phyloP scores from a whole-genome alignment of 768 basidiomycete species.

The Rhodotorula sphaerocarpa region DNA sequence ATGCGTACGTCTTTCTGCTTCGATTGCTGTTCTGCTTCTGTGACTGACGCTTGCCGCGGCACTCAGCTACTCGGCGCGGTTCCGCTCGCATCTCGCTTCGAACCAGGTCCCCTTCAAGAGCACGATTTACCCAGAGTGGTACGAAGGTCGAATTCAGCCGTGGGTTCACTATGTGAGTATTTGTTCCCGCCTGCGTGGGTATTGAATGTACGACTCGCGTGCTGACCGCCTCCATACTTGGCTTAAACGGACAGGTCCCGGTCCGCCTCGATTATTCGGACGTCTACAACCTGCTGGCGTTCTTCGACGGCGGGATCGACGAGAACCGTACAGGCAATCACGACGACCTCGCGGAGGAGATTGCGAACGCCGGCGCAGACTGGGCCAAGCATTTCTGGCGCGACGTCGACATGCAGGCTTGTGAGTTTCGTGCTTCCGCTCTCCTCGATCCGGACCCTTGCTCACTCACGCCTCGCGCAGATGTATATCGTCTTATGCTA shows the following conservation, averaged over 20 bases:
- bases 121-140: conserved; percentile 31
- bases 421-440: neutral
- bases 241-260: conserved; percentile 36
- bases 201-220: neutral
- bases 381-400: conserved; percentile 38
- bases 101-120: conserved; percentile 29
- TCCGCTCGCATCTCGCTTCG: conserved; percentile 15
- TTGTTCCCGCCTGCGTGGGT: too few relatives aligned
- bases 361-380: conserved; percentile 50
- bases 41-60: too few relatives aligned
- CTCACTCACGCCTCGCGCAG: neutral
- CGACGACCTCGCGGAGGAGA: conserved; percentile 54
- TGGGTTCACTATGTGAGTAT: conserved; percentile 52
- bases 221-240: neutral
- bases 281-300: conserved; percentile 59
- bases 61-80: neutral
- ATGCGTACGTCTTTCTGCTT: conserved; percentile 60
- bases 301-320: conserved; percentile 48
- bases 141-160: conserved; percentile 81
- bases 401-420: conserved; percentile 38
- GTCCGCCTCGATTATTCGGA: conserved; percentile 37
- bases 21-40: neutral
- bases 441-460: neutral
- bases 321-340: conserved; percentile 53
- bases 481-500: conserved; percentile 12